These are phyloP conservation scores for Pseudogymnoascus sp. DNA, from an alignment of 2,329 filamentous ascomycete genomes.

Conservation along the genomic window DNA sequence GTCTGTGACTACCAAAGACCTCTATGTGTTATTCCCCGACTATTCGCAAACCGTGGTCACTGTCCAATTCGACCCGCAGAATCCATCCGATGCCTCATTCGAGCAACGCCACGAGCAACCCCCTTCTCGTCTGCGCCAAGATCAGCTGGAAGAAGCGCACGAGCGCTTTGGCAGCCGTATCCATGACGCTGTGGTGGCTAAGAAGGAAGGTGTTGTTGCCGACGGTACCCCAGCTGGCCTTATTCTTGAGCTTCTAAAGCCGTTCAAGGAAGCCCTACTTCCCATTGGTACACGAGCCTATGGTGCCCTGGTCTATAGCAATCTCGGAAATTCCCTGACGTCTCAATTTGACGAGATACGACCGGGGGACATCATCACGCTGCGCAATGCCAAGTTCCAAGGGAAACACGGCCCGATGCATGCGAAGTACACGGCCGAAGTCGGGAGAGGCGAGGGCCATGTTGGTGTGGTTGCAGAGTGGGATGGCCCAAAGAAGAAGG, in stretches of 20 bases:
- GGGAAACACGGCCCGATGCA: constrained; percentile 94
- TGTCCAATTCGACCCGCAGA: constrained; percentile 66
- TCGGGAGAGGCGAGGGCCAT: constrained; percentile 77
- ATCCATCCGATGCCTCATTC: constrained; percentile 63
- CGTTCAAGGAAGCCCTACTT: constrained; percentile 63
- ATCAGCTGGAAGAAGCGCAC: constrained; percentile 85
- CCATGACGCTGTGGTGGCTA: constrained; percentile 57
- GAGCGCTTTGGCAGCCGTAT: constrained; percentile 74
- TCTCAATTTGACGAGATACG: constrained; percentile 89
- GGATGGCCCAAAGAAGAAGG: constrained; percentile 98
- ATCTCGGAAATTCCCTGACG: constrained; percentile 88
- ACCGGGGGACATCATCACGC: constrained; percentile 81
- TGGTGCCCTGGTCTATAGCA: constrained; percentile 87
- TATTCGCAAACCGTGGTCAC: constrained; percentile 92
- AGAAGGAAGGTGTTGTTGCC: constrained; percentile 73
- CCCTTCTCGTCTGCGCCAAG: constrained; percentile 74
- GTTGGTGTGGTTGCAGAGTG: constrained; percentile 90
- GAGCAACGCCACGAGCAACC: constrained; percentile 84
- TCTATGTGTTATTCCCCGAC: constrained; percentile 87
- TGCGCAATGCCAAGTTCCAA: constrained; percentile 90
- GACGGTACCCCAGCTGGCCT: constrained; percentile 76
- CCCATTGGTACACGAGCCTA: constrained; percentile 86
- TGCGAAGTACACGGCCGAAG: constrained; percentile 81
- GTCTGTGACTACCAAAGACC: constrained; percentile 65
- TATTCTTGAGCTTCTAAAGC: constrained; percentile 69